A percentile compares a stretch with the other conserved stretches of the same genome.
These are phyloP conservation scores for Podospora comata DNA, from an alignment of 495 filamentous ascomycete genomes.

Conservation along the genomic window DNA sequence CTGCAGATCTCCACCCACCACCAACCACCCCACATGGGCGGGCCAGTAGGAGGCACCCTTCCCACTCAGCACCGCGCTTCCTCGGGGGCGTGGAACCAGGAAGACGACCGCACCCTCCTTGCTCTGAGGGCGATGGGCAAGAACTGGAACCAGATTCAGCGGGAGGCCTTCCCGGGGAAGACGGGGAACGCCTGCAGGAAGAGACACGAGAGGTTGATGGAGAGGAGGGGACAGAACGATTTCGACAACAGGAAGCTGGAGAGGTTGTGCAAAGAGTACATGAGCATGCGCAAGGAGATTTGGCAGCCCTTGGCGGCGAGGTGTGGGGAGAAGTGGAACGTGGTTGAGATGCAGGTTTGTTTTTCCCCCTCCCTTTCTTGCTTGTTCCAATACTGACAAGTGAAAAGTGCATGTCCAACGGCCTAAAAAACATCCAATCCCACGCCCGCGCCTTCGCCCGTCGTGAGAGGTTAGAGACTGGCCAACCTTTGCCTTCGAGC, in stretches of 20 bases:
- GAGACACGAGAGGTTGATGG: conserved; percentile 70
- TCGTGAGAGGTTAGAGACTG: conserved; percentile 49
- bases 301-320: conserved; percentile 62
- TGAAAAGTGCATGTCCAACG: conserved; percentile 54
- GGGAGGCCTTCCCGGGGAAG: conserved; percentile 65
- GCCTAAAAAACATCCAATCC: conserved; percentile 56
- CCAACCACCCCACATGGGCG: conserved; percentile 27
- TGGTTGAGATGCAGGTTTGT: conserved; percentile 67
- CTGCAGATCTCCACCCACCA: conserved; percentile 32
- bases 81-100: conserved; percentile 58
- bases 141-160: conserved; percentile 71
- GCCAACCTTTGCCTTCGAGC: conserved; percentile 32
- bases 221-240: conserved; percentile 59
- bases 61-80: conserved; percentile 49
- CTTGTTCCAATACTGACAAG: conserved; percentile 9
- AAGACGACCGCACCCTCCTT: conserved; percentile 63
- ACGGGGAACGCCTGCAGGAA: conserved; percentile 77
- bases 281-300: conserved; percentile 65
- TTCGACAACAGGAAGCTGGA: conserved; percentile 68
- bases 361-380: background rate
- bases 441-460: conserved; percentile 50
- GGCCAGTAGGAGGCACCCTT: conserved; percentile 30
- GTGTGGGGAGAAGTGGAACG: conserved; percentile 65
- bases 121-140: conserved; percentile 59
- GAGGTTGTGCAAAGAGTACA: conserved; percentile 62